Percentiles rank a stretch among this genome's conserved stretches.
Conservation (phyloP, 768 basidiomycete species). For the Cystobasidium onofrii region DNA sequence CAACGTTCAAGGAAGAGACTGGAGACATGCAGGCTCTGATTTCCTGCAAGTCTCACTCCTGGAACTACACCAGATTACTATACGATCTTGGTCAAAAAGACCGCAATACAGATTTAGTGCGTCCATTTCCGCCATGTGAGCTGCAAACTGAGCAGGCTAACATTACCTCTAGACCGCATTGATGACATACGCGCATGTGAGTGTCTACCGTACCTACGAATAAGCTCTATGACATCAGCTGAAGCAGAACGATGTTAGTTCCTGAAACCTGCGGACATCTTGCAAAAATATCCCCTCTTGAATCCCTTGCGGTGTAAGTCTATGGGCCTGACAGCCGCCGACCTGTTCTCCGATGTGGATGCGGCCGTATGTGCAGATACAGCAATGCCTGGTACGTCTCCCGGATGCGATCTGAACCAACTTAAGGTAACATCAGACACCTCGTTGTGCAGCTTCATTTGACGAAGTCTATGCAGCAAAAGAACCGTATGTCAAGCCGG, state of each 20-base stretch:
- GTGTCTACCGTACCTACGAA: too few species aligned
- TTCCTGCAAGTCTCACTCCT: conserved; percentile 7
- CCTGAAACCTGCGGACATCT: neutral
- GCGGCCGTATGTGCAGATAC: too few species aligned
- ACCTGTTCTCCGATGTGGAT: neutral
- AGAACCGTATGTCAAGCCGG: neutral
- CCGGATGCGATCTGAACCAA: too few species aligned
- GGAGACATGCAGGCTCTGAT: conserved; percentile 17
- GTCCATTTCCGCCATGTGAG: neutral
- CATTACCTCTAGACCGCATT: neutral
- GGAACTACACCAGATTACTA: neutral
- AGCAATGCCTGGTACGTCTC: neutral
- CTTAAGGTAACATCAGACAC: neutral
- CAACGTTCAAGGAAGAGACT: conserved; percentile 9
- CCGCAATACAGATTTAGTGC: neutral
- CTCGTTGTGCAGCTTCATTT: neutral
- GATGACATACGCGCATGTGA: conserved; percentile 8
- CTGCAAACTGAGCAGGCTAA: neutral
- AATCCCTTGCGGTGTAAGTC: neutral
- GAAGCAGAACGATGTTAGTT: neutral
- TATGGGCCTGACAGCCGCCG: neutral
- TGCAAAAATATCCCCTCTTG: neutral
- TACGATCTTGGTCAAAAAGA: conserved; percentile 21
- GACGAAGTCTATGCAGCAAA: neutral
- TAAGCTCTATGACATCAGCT: too few species aligned